Base-by-base conservation (phyloP, 148 eudicot species). In the Amaranthus hypochondriacus region DNA sequence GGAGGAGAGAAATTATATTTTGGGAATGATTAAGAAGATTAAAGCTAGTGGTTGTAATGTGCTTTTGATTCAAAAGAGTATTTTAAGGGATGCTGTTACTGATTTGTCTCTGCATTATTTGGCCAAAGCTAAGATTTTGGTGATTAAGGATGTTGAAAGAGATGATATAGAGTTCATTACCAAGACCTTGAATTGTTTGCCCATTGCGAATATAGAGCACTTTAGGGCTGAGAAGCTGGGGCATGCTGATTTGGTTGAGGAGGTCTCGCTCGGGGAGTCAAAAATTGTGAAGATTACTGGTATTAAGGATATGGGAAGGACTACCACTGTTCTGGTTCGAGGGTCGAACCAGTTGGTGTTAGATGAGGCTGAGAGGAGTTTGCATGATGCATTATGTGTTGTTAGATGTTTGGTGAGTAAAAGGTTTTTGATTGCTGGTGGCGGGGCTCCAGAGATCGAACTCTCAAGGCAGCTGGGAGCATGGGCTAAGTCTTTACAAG, bases 161-260 rank as follows among this genome's bases (percentile, higher is more conserved):
- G 98, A 93, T 76, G 98, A 93, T 75, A 93, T 93, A 71, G 98
- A 93, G 88, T 93, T 93, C 66, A 93, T 93, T 71, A 91, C 98
- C 11, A 93, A 93, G 91, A 93, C 98, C 7, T 81, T 93, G 73
- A 93, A 89, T 59, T 93, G 98, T 58, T 65, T 93, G 76, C 98
- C 98, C 2, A 91, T 93, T 76, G 89, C 98, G 0, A 93, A 93
- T 64, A 84, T 93, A 14, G 98, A 93, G 83, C 98, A 93, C 82
- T 93, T 93, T 63, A 83, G 95, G 63, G 89, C 89, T 0, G 98
- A 93, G 90, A 93, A 93, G 83, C 73, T 93, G 72, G 97, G 97
- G 54, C 77, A 66, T 78, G 98, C 98, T 0, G 94, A 93, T 73
- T 67, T 93, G 81, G 97, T 93, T n/a, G 98, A 93, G 77, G 98